Conservation (phyloP, 192 early-diverging fungal species). For the Coemansia sp. region DNA sequence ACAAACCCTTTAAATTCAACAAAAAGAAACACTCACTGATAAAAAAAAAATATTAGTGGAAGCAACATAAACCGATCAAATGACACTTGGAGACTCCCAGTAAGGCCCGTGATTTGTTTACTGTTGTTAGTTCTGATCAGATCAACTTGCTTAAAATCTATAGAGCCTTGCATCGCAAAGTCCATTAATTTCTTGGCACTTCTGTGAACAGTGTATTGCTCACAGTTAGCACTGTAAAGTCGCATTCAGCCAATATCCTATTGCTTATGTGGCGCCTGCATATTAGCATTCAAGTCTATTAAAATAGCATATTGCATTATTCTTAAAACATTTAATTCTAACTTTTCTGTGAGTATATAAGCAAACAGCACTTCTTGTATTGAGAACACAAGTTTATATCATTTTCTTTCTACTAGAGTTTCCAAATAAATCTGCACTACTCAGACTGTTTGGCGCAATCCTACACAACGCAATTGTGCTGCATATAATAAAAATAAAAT, state of each 20-base stretch:
- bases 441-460: neutral
- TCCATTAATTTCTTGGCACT: neutral
- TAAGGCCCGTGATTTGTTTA: too few relatives aligned
- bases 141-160: too few relatives aligned
- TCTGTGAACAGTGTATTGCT: neutral
- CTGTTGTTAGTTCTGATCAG: too few relatives aligned
- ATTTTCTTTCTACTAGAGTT: neutral
- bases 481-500: neutral
- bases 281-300: neutral
- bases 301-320: neutral
- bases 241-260: neutral
- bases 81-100: too few relatives aligned
- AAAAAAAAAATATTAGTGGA: too few relatives aligned
- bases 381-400: neutral
- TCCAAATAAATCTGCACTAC: too few relatives aligned
- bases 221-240: neutral
- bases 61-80: too few relatives aligned
- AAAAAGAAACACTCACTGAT: slow-evolving; percentile 5
- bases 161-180: neutral
- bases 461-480: neutral
- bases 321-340: neutral
- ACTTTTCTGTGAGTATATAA: neutral
- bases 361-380: neutral
- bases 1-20: slow-evolving; percentile 2
- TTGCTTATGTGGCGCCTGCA: neutral